Base-by-base conservation (phyloP, 345 rosid genomes). In the Camelina neglecta region DNA sequence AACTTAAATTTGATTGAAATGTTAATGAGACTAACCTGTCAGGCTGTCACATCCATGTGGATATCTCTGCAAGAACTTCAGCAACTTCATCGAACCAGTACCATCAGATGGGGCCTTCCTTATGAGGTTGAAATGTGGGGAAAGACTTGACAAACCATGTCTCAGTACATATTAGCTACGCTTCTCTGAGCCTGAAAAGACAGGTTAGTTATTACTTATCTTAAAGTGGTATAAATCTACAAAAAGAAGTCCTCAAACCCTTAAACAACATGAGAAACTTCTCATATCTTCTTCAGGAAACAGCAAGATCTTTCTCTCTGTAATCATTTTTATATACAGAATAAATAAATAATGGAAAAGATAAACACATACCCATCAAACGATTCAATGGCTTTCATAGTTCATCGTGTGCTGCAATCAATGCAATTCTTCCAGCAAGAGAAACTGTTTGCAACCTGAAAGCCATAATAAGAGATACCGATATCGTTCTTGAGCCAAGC, bases 401-500 rank as follows among this genome's bases (percentile, higher is more conserved):
- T 8, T 67, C 49, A n/a, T 67, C 72, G 61, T 36, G 41, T 55
- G 61, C 73, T 69, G 21, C 38, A 57, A 31, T n/a, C 63, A 58
- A 31, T 29, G 42, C 72, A 53, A 35, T 20, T 67, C 23, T 67
- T 69, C 41, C n/a, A 42, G 18, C 73, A 54, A 54, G 62, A 11
- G 11, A 54, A 68, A 39, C 23, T n/a, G 39, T 54, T 54, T 39
- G 65, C 65, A 29, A 45, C 65, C 42, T 71, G 72, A 80, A 51
- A 60, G 66, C 20, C 72, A 68, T 29, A 68, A 67, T 21, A 5
- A 23, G 60, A 38, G 24, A 39, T 39, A 29, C 73, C 31, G 24
- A 7, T 83, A 49, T 80, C 81, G 13, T 75, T 47, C 41, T 73
- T 78, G 72, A 78, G 69, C 8, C 73, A 57, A 15, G 74, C 81